Evolutionary conservation across 257 asterid species (phyloP).

Genomic region (Solanum megistacrolobum): DNA sequence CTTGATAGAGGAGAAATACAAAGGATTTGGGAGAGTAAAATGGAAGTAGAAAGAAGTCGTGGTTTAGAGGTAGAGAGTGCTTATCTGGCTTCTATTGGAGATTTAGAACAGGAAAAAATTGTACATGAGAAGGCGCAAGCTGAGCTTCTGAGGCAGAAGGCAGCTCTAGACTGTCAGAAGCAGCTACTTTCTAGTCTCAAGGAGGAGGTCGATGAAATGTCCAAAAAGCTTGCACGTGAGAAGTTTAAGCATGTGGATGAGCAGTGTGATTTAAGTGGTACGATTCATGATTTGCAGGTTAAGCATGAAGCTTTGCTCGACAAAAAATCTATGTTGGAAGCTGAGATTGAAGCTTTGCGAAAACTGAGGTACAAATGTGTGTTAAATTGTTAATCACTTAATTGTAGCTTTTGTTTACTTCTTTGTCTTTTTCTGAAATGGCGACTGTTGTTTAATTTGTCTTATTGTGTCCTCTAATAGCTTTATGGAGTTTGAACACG

Average conservation of each 20-base stretch:
- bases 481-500: not conserved
- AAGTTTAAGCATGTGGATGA: constrained; percentile 32
- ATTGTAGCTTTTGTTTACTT: not conserved
- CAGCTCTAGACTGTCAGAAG: constrained; percentile 79
- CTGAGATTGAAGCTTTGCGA: constrained; percentile 74
- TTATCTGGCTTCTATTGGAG: constrained; percentile 24
- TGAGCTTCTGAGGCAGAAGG: constrained; percentile 56
- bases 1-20: constrained; percentile 65
- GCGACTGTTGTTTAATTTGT: not conserved
- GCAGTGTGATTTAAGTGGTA: constrained; percentile 14
- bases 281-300: constrained; percentile 28
- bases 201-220: constrained; percentile 60
- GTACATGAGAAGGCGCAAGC: constrained; percentile 29
- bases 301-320: constrained; percentile 48
- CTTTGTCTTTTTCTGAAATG: not conserved
- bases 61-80: constrained; percentile 41
- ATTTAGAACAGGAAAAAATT: constrained; percentile 51
- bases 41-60: constrained; percentile 54
- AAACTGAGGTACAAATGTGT: constrained; percentile 50
- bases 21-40: constrained; percentile 48
- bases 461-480: not conserved
- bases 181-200: constrained; percentile 60
- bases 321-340: constrained; percentile 64
- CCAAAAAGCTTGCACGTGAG: constrained; percentile 39
- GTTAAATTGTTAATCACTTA: not conserved